Conservation (phyloP, 2,329 filamentous ascomycete species). For the Alternaria sp. region DNA sequence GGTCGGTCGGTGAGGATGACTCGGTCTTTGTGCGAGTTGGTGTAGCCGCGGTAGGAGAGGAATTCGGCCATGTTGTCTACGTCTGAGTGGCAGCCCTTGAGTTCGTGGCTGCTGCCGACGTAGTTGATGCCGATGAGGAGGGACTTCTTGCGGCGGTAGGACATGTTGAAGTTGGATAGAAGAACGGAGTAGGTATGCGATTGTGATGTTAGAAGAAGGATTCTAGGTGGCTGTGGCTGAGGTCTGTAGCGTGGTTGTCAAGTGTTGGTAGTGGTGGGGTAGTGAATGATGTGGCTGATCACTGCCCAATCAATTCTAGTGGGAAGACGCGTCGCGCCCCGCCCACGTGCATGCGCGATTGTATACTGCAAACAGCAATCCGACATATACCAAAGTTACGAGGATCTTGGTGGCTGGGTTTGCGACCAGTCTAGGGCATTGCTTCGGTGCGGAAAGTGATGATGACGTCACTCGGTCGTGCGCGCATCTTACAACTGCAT, state of each 20-base stretch:
- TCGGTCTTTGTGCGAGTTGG: conserved; percentile 49
- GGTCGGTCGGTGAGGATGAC: conserved; percentile 54
- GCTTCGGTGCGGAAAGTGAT: neutral
- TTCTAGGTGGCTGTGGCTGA: neutral
- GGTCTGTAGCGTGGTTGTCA: neutral
- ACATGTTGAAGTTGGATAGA: conserved; percentile 9
- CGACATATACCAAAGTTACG: neutral
- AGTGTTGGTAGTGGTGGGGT: conserved; percentile 24
- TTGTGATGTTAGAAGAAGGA: neutral
- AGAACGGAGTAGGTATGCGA: too few species aligned
- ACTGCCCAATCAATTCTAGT: conserved; percentile 17
- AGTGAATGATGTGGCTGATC: conserved; percentile 28
- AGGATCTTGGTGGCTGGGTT: neutral
- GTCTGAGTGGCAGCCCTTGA: conserved; percentile 58
- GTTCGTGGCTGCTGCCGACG: conserved; percentile 50
- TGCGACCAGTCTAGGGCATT: neutral
- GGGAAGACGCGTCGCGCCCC: conserved; percentile 8
- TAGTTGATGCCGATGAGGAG: conserved; percentile 64
- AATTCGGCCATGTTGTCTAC: conserved; percentile 58
- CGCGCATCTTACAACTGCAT: neutral
- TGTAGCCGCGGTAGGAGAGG: conserved; percentile 52
- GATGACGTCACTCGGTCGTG: conserved; percentile 11
- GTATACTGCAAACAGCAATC: neutral
- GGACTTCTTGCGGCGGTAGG: conserved; percentile 50
- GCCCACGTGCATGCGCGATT: conserved; percentile 5